These are phyloP conservation scores for Albugo laibachii DNA, from an alignment of 352 stramenopile genomes.

Conservation along the genomic window DNA sequence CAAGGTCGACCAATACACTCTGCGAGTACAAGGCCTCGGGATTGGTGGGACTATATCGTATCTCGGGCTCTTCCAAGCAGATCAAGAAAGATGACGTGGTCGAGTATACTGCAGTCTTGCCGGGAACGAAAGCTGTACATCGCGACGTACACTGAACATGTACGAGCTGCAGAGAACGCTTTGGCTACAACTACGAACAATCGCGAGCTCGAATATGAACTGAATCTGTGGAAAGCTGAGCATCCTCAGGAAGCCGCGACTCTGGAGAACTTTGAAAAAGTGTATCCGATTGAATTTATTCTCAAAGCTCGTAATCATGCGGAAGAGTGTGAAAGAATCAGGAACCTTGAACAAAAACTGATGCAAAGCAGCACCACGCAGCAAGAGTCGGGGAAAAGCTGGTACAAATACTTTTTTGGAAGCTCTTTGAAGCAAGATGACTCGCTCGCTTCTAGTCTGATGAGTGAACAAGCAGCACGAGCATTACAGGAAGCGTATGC, in stretches of 20 bases:
- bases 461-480: too few species aligned
- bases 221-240: too few species aligned
- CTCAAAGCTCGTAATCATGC: conserved; percentile 34
- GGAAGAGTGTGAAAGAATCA: conserved; percentile 22
- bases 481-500: too few species aligned
- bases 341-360: conserved; percentile 11
- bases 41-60: conserved; percentile 47
- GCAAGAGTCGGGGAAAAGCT: conserved; percentile 15
- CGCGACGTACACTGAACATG: conserved; percentile 5
- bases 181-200: too few species aligned
- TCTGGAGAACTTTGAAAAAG: conserved; percentile 27
- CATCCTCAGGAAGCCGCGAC: conserved; percentile 15
- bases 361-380: conserved; percentile 1
- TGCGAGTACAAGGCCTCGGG: conserved; percentile 12
- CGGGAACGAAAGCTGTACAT: conserved; percentile 41
- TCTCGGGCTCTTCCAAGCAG: too few species aligned
- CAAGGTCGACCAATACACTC: neutral
- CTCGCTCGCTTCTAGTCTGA: neutral
- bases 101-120: conserved; percentile 24
- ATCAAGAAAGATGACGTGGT: conserved; percentile 10
- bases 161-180: too few species aligned
- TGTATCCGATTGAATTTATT: conserved; percentile 49
- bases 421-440: conserved; percentile 1
- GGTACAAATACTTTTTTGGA: conserved; percentile 73
- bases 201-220: too few species aligned